phyloP scores from a whole-genome alignment of 169 alveolate genomes.

The Pseudocohnilembus persalinus region DNA sequence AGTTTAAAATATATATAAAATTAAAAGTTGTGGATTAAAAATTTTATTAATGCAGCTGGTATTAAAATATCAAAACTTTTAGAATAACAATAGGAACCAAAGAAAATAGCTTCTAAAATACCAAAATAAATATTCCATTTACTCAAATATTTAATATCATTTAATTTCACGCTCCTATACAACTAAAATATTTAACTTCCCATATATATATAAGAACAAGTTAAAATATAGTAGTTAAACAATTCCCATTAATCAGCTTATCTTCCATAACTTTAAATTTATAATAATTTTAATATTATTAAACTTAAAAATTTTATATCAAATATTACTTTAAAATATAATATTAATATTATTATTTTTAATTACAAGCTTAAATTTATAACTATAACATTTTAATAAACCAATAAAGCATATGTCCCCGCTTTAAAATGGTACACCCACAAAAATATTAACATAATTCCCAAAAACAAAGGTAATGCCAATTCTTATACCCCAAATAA shows the following conservation, averaged over 20 bases:
- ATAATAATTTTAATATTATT: too few relatives aligned
- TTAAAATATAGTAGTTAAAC: background rate
- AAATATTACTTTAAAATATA: too few relatives aligned
- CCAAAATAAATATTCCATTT: background rate
- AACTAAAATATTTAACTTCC: background rate
- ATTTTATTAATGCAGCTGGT: background rate
- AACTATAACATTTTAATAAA: background rate
- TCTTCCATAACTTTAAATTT: background rate
- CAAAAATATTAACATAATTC: background rate
- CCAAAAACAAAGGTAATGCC: background rate
- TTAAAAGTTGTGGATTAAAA: background rate
- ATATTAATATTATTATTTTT: too few relatives aligned
- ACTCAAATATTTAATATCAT: background rate
- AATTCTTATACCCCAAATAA: background rate
- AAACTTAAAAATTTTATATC: too few relatives aligned
- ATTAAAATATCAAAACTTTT: background rate
- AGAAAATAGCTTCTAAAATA: background rate
- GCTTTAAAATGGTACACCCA: background rate
- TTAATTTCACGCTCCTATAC: background rate
- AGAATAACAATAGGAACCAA: background rate
- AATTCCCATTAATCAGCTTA: background rate
- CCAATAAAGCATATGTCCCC: background rate
- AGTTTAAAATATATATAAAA: too few relatives aligned
- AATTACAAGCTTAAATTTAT: background rate
- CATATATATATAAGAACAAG: background rate